Conservation (phyloP, 1,284 basidiomycete genomes). For the Tilletia setariae region DNA sequence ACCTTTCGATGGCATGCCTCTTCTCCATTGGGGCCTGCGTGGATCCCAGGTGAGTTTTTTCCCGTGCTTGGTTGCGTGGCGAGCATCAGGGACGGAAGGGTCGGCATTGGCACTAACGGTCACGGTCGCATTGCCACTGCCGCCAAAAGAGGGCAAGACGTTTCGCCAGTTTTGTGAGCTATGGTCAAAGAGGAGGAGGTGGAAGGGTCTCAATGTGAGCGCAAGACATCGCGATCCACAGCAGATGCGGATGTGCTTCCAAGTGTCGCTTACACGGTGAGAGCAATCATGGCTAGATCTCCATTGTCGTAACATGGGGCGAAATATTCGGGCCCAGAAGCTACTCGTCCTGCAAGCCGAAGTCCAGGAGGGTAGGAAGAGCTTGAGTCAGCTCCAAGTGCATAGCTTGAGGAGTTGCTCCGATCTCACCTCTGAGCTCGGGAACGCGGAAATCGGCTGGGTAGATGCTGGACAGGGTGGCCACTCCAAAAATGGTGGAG, state of each 20-base stretch:
- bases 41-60: slow-evolving; percentile 30
- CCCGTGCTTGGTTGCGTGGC: slow-evolving; percentile 15
- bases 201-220: no score
- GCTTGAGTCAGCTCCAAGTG: slow-evolving; percentile 4
- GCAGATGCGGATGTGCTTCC: no score
- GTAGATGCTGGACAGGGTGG: slow-evolving; percentile 35
- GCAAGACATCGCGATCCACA: no score
- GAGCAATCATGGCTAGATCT: slow-evolving; percentile 46
- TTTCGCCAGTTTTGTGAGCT: slow-evolving; percentile 50
- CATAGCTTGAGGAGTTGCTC: slow-evolving; percentile 15
- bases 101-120: slow-evolving; percentile 39
- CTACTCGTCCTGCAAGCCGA: slow-evolving; percentile 14
- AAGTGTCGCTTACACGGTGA: slow-evolving; percentile 46
- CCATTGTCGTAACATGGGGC: slow-evolving; percentile 43
- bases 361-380: no score
- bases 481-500: slow-evolving; percentile 36
- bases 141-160: slow-evolving; percentile 26
- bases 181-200: not conserved
- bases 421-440: slow-evolving; percentile 27
- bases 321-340: slow-evolving; percentile 46
- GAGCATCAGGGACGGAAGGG: slow-evolving; percentile 33
- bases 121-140: slow-evolving; percentile 34
- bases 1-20: slow-evolving; percentile 49
- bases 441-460: slow-evolving; percentile 25
- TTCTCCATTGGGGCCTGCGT: slow-evolving; percentile 42